These are phyloP conservation scores for Spencermartinsiella europaea DNA, from an alignment of 805 yeast genomes.

Conservation along the genomic window DNA sequence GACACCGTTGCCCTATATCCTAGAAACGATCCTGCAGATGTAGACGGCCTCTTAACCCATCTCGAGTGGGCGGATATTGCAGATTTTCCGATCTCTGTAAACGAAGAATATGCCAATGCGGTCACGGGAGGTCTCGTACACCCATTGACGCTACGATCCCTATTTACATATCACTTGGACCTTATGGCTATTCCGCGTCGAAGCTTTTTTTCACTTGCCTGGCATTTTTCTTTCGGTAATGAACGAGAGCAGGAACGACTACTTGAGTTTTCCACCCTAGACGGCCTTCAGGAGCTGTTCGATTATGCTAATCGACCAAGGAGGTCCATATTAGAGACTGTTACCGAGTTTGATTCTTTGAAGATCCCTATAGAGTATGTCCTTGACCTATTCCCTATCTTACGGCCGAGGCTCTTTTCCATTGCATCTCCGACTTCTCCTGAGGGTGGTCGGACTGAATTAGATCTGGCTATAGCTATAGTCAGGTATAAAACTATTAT, in stretches of 20 bases:
- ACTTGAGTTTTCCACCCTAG: slow-evolving; percentile 60
- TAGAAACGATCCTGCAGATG: slow-evolving; percentile 57
- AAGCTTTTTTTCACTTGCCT: slow-evolving; percentile 66
- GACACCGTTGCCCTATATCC: slow-evolving; percentile 80
- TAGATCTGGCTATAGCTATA: slow-evolving; percentile 75
- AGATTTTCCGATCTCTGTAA: slow-evolving; percentile 47
- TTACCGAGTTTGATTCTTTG: slow-evolving; percentile 75
- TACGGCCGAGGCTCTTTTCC: slow-evolving; percentile 79
- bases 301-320: slow-evolving; percentile 93
- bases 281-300: slow-evolving; percentile 75
- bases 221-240: slow-evolving; percentile 68
- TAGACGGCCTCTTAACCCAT: slow-evolving; percentile 54
- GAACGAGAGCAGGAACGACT: slow-evolving; percentile 71
- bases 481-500: slow-evolving; percentile 84
- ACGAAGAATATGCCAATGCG: slow-evolving; percentile 29
- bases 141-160: slow-evolving; percentile 61
- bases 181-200: slow-evolving; percentile 77
- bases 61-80: slow-evolving; percentile 76
- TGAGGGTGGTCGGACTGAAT: slow-evolving; percentile 11
- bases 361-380: slow-evolving; percentile 70
- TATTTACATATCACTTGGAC: slow-evolving; percentile 77
- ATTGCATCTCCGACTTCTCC: slow-evolving; percentile 53
- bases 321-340: slow-evolving; percentile 75
- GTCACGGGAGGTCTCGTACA: slow-evolving; percentile 45
- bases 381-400: slow-evolving; percentile 69